These are phyloP conservation scores for Podospora bellae-mahoneyi DNA, from an alignment of 495 filamentous ascomycete species.

Conservation along the genomic window DNA sequence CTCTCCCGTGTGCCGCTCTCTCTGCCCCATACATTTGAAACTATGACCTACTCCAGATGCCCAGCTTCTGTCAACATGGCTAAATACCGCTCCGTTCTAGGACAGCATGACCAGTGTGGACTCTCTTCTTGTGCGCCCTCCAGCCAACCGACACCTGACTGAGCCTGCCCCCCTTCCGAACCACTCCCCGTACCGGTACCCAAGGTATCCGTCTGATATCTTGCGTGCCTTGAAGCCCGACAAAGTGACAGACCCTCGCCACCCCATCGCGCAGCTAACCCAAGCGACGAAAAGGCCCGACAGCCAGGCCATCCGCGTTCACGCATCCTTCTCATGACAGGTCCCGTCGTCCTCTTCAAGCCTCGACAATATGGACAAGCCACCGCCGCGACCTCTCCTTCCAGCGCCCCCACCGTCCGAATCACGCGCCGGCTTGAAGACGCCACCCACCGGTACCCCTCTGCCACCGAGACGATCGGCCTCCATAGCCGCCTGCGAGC, in stretches of 20 bases:
- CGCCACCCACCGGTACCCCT: background rate
- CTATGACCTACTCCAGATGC: background rate
- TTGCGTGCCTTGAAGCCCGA: background rate
- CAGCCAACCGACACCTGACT: background rate
- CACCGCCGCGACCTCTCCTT: background rate
- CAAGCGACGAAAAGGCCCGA: background rate
- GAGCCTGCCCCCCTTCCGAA: no score
- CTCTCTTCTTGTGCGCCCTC: background rate
- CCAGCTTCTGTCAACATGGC: background rate
- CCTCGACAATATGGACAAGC: background rate
- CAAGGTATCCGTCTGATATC: background rate
- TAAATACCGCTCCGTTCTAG: background rate
- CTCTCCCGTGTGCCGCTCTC: background rate
- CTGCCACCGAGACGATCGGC: background rate
- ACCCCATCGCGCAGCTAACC: background rate
- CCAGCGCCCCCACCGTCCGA: background rate
- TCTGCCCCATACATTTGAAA: background rate
- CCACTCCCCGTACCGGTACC: background rate
- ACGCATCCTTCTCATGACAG: background rate
- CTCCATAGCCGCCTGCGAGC: background rate
- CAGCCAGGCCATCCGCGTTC: background rate
- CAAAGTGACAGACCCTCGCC: background rate
- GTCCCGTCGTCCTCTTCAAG: background rate
- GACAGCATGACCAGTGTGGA: background rate
- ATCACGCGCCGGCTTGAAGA: background rate